phyloP scores from a whole-genome alignment of 1,284 basidiomycete genomes.

The Hymenochaete sp. region DNA sequence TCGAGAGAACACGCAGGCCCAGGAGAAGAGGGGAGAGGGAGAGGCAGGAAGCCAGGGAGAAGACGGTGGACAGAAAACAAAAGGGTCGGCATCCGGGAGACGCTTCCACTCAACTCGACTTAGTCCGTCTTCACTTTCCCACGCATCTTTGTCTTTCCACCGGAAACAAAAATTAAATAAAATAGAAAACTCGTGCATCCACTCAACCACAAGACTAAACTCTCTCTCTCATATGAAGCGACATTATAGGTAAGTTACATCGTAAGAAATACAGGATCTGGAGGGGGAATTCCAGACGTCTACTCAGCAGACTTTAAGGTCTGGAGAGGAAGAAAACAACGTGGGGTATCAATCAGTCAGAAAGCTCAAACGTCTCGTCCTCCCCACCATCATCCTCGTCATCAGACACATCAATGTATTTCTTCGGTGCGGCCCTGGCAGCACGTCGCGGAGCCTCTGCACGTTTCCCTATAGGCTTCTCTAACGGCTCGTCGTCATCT shows the following conservation, averaged over 20 bases:
- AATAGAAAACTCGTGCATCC: no score
- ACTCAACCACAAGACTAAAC: no score
- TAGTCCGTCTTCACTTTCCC: no score
- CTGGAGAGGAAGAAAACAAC: background rate
- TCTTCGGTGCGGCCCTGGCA: slow-evolving; percentile 29
- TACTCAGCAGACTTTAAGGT: background rate
- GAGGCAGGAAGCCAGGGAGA: no score
- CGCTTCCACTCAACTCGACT: no score
- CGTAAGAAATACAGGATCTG: background rate
- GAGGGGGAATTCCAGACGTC: background rate
- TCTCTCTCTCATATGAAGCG: no score
- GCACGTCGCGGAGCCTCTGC: slow-evolving; percentile 29
- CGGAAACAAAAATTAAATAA: no score
- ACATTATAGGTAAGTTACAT: background rate
- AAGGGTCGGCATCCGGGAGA: no score
- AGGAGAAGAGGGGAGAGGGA: no score
- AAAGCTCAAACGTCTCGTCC: slow-evolving; percentile 19
- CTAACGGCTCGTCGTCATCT: slow-evolving; percentile 21
- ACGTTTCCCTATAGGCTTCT: slow-evolving; percentile 23
- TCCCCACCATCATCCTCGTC: slow-evolving; percentile 30
- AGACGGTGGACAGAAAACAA: no score
- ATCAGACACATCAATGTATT: slow-evolving; percentile 33
- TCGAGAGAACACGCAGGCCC: background rate
- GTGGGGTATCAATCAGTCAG: slow-evolving; percentile 16
- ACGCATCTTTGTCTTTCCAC: no score